Conservation (phyloP, 2,329 filamentous ascomycete species). For the Colletotrichum sp. region DNA sequence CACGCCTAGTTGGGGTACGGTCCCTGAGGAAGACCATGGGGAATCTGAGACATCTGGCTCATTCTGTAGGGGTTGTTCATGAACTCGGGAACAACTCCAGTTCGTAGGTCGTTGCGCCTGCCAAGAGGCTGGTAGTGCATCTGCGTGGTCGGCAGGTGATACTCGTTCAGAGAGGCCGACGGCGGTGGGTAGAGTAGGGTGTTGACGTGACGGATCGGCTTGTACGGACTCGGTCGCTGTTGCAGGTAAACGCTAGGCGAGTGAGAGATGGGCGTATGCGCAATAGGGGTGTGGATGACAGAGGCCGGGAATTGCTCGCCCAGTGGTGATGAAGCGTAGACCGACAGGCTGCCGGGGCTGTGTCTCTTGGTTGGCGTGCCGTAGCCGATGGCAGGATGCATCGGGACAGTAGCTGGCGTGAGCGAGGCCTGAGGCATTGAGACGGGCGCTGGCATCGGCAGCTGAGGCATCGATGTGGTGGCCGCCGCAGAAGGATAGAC, state of each 20-base stretch:
- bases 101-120: constrained; percentile 69
- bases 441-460: constrained; percentile 18
- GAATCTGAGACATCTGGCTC: constrained; percentile 16
- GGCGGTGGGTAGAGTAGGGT: constrained; percentile 90
- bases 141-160: constrained; percentile 70
- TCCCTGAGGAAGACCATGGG: constrained; percentile 29
- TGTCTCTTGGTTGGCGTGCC: constrained; percentile 59
- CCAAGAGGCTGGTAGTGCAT: constrained; percentile 86
- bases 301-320: constrained; percentile 64
- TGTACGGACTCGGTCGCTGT: constrained; percentile 90
- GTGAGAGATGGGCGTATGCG: constrained; percentile 71
- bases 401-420: constrained; percentile 12
- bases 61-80: constrained; percentile 15
- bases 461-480: constrained; percentile 25
- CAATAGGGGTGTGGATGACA: constrained; percentile 60
- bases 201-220: constrained; percentile 86
- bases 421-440: constrained; percentile 20
- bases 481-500: constrained; percentile 62
- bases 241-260: constrained; percentile 89
- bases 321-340: constrained; percentile 73
- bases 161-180: constrained; percentile 77
- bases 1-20: constrained; percentile 39
- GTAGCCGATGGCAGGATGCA: constrained; percentile 41
- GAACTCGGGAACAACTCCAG: constrained; percentile 74
- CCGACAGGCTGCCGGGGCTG: constrained; percentile 54